Evolutionary conservation across 2,329 filamentous ascomycete species (phyloP).

Genomic region (Colletotrichum siamense): DNA sequence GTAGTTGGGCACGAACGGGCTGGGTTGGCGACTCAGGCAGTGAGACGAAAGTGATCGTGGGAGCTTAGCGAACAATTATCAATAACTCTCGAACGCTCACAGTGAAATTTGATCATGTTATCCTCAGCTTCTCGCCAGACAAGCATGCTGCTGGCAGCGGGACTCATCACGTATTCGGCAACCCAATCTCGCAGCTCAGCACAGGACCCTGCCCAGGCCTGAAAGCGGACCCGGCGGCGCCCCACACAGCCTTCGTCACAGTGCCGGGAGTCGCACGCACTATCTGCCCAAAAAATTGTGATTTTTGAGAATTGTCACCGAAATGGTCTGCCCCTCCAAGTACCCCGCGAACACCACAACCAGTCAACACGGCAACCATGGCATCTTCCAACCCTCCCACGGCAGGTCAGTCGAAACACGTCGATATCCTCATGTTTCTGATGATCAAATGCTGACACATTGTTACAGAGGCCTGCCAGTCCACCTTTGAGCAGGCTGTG

Average conservation of each 20-base stretch:
- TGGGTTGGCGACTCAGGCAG: neutral
- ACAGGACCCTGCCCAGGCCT: slow-evolving; percentile 6
- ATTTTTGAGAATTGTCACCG: slow-evolving; percentile 12
- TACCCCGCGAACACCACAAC: slow-evolving; percentile 11
- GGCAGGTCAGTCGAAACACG: neutral
- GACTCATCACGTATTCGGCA: neutral
- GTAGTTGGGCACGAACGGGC: neutral
- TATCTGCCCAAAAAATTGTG: slow-evolving; percentile 15
- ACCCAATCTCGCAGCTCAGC: slow-evolving; percentile 2
- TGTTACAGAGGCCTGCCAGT: slow-evolving; percentile 38
- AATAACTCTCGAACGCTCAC: neutral
- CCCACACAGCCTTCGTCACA: slow-evolving; percentile 5
- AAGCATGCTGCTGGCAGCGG: neutral
- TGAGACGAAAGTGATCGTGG: neutral
- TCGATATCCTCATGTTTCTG: neutral
- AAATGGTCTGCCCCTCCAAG: slow-evolving; percentile 13
- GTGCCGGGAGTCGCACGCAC: slow-evolving; percentile 12
- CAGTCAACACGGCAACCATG: slow-evolving; percentile 18
- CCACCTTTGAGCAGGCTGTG: slow-evolving; percentile 84
- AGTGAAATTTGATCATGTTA: neutral
- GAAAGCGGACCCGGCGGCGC: neutral
- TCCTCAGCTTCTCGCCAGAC: neutral
- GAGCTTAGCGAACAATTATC: neutral
- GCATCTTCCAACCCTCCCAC: slow-evolving; percentile 13
- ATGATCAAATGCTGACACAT: neutral